Conservation (phyloP, 306 rosid genomes). For the Parietaria judaica region DNA sequence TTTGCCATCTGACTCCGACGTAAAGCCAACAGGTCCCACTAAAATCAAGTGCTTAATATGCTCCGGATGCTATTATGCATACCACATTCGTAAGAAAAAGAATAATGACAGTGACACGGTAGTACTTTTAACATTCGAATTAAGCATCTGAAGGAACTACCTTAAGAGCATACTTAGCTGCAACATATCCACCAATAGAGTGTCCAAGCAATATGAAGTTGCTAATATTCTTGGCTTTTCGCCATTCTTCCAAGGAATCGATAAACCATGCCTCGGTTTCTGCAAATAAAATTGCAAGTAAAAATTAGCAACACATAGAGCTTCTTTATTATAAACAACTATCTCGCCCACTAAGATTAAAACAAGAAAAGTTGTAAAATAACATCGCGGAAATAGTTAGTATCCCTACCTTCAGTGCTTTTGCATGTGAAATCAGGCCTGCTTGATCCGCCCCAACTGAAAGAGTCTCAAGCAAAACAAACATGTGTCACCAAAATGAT, state of each 20-base stretch:
- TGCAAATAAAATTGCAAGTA: conserved; percentile 26
- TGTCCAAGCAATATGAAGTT: conserved; percentile 87
- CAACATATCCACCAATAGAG: conserved; percentile 97
- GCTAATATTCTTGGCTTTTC: conserved; percentile 84
- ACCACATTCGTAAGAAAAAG: conserved; percentile 20
- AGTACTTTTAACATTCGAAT: conserved; percentile 7
- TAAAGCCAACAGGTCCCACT: conserved; percentile 84
- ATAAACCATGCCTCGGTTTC: conserved; percentile 96
- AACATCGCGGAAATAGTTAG: neutral
- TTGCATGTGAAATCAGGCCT: conserved; percentile 95
- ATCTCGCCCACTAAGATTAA: conserved; percentile 4
- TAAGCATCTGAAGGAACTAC: conserved; percentile 32
- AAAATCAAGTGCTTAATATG: conserved; percentile 78
- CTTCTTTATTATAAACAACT: neutral
- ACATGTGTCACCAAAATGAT: neutral
- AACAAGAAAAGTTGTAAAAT: neutral
- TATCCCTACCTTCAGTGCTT: conserved; percentile 77
- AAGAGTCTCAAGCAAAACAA: conserved; percentile 18
- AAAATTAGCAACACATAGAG: neutral
- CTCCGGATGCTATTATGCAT: conserved; percentile 73
- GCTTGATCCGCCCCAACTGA: conserved; percentile 99
- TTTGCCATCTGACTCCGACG: conserved; percentile 44
- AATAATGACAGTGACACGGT: conserved; percentile 8
- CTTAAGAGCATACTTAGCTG: conserved; percentile 88
- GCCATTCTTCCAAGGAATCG: conserved; percentile 97